Evolutionary conservation across 306 rosid genomes (phyloP).

Genomic region (Gynostemma pentaphyllum): DNA sequence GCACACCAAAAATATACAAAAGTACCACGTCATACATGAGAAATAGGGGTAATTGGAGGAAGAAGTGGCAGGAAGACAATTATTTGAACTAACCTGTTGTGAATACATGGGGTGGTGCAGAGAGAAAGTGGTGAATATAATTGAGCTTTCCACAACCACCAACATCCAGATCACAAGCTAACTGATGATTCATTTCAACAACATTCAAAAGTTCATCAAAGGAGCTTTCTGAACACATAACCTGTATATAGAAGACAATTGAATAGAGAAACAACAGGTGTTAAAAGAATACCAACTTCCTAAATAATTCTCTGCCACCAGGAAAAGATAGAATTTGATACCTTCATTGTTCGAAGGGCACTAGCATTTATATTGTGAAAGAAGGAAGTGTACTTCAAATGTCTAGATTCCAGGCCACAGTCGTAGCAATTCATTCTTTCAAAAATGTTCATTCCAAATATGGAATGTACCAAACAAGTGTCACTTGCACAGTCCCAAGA

Average conservation of each 20-base stretch:
- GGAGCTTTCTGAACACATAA: conserved; percentile 48
- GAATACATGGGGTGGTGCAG: conserved; percentile 77
- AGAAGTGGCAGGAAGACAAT: not conserved
- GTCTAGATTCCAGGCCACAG: conserved; percentile 76
- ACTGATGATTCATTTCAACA: conserved; percentile 84
- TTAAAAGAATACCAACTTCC: conserved; percentile 10
- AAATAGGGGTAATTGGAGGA: not conserved
- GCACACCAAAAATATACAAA: conserved; percentile 19
- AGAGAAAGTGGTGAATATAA: conserved; percentile 79
- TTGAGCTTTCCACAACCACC: conserved; percentile 88
- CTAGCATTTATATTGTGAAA: conserved; percentile 91
- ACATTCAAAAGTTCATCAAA: conserved; percentile 71
- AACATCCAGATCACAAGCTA: conserved; percentile 75
- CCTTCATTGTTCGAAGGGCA: conserved; percentile 88
- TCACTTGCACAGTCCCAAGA: conserved; percentile 79
- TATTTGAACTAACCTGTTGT: conserved; percentile 54
- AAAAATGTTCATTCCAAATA: conserved; percentile 80
- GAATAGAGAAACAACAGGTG: conserved; percentile 13
- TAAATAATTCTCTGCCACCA: conserved; percentile 9
- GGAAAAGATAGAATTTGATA: conserved; percentile 20
- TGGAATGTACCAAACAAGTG: conserved; percentile 81
- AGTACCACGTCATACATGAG: not conserved
- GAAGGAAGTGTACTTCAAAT: conserved; percentile 86
- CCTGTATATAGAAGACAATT: conserved; percentile 37
- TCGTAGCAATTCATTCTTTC: conserved; percentile 81